Base-by-base conservation (phyloP, 2,329 filamentous ascomycete genomes). In the Malbranchea cinnamomea region DNA sequence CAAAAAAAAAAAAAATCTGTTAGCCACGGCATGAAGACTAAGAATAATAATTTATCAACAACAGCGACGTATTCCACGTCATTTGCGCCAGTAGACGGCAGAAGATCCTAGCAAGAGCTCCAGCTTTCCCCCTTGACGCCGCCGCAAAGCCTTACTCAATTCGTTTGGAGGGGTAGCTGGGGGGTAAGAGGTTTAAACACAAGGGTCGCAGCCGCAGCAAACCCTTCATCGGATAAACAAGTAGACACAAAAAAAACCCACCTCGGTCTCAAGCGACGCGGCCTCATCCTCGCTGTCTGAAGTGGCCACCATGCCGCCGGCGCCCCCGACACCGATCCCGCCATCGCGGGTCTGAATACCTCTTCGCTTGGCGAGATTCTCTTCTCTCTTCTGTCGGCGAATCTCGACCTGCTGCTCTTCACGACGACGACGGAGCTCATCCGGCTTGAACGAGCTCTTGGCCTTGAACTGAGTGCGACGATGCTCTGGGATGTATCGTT, bases 381-480 rank as follows among this genome's bases (percentile, higher is more conserved):
- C 89, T 64, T 98, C 89, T 55, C 89, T 78, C 74, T 95, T 95
- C 42, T 85, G 82, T 67, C 92, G 93, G 57, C 89, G 78, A 54
- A 98, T 98, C 67, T 98, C 89, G 43, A 98, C 89, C 65, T 95
- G 89, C 62, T 94, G 85, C 64, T 98, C 89, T 60, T 98, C 89
- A 55, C 89, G 89, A 56, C 89, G 89, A 52, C 89, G 85, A 56
- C 89, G 83, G 44, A 98, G 78, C 67, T 98, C 89, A 59, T 98
- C 89, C 49, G 87, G 87, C 74, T 94, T 94, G 71, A 98, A 95
- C 52, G 83, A 83, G 63, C 82, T 87, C 73, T 94, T 94, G 33
- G 89, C 89, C 78, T 98, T 98, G 77, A 93, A 98, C 67, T 93
- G 85, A 44, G 83, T 94, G 56, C 89, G 85, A 60, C 89, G 84